A percentile compares a stretch with the other conserved stretches of the same genome.
Evolutionary conservation across 2,329 filamentous ascomycete species (phyloP).

Genomic region (Talaromyces pinophilus): DNA sequence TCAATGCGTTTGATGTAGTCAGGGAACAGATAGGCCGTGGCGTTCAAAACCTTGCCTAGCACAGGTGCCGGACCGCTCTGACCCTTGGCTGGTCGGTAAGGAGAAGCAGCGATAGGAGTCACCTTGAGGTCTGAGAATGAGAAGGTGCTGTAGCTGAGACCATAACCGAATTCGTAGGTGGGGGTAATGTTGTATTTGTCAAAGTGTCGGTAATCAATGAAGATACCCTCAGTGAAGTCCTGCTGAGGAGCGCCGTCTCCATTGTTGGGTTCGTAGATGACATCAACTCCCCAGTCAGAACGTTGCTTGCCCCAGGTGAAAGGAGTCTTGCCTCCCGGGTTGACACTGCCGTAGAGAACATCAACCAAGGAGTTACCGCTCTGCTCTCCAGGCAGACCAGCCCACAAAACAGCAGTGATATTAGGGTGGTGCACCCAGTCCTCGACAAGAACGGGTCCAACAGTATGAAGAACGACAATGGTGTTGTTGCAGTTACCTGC

Average conservation of each 20-base stretch:
- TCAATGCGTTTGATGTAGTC: slow-evolving; percentile 52
- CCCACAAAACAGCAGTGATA: slow-evolving; percentile 74
- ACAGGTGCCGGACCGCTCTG: slow-evolving; percentile 55
- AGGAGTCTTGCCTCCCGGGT: slow-evolving; percentile 62
- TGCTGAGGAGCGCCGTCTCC: slow-evolving; percentile 59
- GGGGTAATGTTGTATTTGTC: slow-evolving; percentile 58
- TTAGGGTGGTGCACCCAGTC: slow-evolving; percentile 63
- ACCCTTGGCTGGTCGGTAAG: slow-evolving; percentile 57
- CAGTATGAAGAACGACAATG: slow-evolving; percentile 85
- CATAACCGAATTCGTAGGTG: slow-evolving; percentile 64
- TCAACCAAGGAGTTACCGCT: slow-evolving; percentile 74
- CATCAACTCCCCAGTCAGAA: slow-evolving; percentile 57
- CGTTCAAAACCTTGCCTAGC: slow-evolving; percentile 52
- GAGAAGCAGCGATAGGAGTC: slow-evolving; percentile 43
- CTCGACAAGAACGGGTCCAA: slow-evolving; percentile 74
- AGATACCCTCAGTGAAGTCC: slow-evolving; percentile 62
- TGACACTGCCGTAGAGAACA: slow-evolving; percentile 68
- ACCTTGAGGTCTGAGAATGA: slow-evolving; percentile 60
- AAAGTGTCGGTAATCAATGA: slow-evolving; percentile 58
- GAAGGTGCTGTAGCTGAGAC: slow-evolving; percentile 65
- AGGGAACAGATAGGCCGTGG: slow-evolving; percentile 59
- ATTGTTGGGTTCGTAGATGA: slow-evolving; percentile 61
- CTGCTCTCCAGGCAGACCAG: slow-evolving; percentile 73
- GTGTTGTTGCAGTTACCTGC: slow-evolving; percentile 80
- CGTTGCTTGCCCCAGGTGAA: slow-evolving; percentile 61